Evolutionary conservation across 441 rosid species (phyloP).

Genomic region (Populus hybrid): DNA sequence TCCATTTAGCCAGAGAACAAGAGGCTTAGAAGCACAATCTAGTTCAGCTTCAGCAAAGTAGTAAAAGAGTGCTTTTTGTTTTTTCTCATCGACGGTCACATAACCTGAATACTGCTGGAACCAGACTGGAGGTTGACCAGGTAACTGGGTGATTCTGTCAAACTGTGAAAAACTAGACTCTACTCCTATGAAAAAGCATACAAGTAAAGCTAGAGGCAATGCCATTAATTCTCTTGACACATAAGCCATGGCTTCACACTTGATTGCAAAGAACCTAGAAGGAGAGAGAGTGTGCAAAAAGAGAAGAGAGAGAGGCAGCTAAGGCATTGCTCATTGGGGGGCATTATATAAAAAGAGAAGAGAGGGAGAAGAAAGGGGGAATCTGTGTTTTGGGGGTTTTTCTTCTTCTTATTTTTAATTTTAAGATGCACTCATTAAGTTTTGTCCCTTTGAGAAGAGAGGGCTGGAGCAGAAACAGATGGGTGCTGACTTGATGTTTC

Average conservation of each 20-base stretch:
- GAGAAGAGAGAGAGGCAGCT: constrained; percentile 11
- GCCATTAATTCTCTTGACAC: constrained; percentile 35
- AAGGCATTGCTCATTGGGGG: constrained; percentile 4
- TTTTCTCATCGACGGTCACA: constrained; percentile 68
- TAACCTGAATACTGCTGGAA: constrained; percentile 87
- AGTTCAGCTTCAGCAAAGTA: constrained; percentile 86
- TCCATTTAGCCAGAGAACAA: constrained; percentile 98
- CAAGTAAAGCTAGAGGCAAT: constrained; percentile 29
- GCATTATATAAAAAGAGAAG: constrained; percentile 24
- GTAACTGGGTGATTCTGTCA: constrained; percentile 51
- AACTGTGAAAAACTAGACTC: constrained; percentile 36
- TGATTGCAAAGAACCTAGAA: constrained; percentile 22
- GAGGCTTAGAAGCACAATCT: constrained; percentile 74
- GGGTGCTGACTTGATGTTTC: constrained; percentile 17
- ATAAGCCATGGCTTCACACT: constrained; percentile 26
- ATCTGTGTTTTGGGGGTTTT: neutral
- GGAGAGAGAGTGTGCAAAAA: neutral
- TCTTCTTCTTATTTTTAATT: neutral
- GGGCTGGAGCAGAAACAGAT: constrained; percentile 25
- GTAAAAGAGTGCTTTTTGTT: constrained; percentile 79
- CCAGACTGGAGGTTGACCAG: constrained; percentile 81
- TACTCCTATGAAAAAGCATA: constrained; percentile 21
- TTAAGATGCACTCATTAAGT: neutral
- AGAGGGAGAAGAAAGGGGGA: neutral
- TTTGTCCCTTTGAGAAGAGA: constrained; percentile 1